Percentiles rank a stretch among this genome's conserved stretches.
Conservation (phyloP, 345 rosid genomes). For the Eucalyptus regnans region DNA sequence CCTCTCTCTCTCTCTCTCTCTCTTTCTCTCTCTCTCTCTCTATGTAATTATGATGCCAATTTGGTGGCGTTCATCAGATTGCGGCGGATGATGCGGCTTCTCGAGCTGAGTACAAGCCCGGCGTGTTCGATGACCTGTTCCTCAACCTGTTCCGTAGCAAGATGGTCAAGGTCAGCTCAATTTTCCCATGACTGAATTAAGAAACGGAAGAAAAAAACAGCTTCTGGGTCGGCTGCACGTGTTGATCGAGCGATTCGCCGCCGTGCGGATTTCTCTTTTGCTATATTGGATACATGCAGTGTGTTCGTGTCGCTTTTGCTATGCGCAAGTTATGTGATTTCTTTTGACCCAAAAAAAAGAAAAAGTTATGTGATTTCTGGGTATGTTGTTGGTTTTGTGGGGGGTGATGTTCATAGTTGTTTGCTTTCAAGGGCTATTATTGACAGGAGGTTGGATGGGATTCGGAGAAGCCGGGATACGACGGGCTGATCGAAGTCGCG, state of each 20-base stretch:
- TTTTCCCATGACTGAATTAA: not conserved
- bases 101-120: constrained; percentile 30
- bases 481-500: constrained; percentile 69
- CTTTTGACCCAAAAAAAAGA: not conserved
- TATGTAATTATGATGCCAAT: not conserved
- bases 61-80: constrained; percentile 1
- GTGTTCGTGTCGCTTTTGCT: not conserved
- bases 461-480: constrained; percentile 77
- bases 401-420: not conserved
- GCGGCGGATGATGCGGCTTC: constrained; percentile 8
- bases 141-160: constrained; percentile 57
- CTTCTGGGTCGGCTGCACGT: not conserved
- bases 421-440: not conserved
- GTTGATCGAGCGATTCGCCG: not conserved
- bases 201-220: not conserved
- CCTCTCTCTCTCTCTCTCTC: not conserved
- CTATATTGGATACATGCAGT: no score
- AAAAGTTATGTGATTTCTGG: not conserved
- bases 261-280: not conserved
- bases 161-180: constrained; percentile 46
- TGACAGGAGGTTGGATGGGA: constrained; percentile 93
- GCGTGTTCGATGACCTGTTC: constrained; percentile 43
- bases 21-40: not conserved
- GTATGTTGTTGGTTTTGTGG: not conserved
- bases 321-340: not conserved